These are phyloP conservation scores for Kazachstania taianensis DNA, from an alignment of 805 yeast species.

Conservation along the genomic window DNA sequence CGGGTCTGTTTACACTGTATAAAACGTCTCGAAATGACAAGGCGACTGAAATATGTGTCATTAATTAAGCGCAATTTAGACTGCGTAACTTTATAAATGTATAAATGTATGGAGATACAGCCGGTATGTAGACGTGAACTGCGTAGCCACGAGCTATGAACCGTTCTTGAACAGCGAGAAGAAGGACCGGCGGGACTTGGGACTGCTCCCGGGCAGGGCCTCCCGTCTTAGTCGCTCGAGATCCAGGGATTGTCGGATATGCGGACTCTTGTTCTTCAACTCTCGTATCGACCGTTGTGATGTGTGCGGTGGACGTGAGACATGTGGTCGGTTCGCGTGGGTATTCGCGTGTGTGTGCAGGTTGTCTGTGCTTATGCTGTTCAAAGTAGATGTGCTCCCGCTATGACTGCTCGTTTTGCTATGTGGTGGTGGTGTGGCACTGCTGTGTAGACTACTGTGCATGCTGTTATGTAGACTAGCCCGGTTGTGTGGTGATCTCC, in stretches of 20 bases:
- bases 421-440: slow-evolving; percentile 1
- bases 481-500: no score
- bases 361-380: slow-evolving; percentile 1
- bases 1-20: neutral
- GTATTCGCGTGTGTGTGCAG: neutral
- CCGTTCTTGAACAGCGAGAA: slow-evolving; percentile 22
- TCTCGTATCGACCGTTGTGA: no score
- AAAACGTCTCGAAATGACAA: neutral
- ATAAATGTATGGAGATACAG: neutral
- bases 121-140: no score
- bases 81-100: slow-evolving; percentile 2
- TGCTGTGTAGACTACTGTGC: no score
- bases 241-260: slow-evolving; percentile 23
- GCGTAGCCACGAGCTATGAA: no score
- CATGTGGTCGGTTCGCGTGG: no score
- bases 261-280: neutral
- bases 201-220: neutral
- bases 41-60: neutral
- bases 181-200: slow-evolving; percentile 15
- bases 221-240: slow-evolving; percentile 19
- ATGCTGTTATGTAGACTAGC: no score
- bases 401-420: neutral
- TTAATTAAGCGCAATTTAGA: neutral
- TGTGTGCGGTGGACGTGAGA: no score
- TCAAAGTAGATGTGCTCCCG: neutral